These are phyloP conservation scores for Lipomyces lipofer DNA, from an alignment of 805 yeast species.

Conservation along the genomic window DNA sequence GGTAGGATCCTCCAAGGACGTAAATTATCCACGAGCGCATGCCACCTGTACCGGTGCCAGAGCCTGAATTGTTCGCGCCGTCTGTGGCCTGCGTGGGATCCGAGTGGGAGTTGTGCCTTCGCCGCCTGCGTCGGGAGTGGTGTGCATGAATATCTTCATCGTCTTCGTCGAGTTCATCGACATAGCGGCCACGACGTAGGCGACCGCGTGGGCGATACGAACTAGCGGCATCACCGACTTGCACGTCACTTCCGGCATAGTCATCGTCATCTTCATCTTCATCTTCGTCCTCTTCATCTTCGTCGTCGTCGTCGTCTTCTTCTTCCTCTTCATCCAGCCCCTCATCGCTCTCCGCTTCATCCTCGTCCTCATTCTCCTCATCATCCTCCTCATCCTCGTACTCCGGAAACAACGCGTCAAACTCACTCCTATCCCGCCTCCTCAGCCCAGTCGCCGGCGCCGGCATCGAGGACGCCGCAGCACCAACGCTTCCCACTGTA, in stretches of 20 bases:
- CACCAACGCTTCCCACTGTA: conserved; percentile 1
- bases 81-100: not conserved
- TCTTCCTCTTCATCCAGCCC: conserved; percentile 20
- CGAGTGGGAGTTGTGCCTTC: not conserved
- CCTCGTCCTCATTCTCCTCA: not conserved
- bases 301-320: conserved; percentile 19
- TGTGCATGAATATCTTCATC: conserved; percentile 16
- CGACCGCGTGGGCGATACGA: not conserved
- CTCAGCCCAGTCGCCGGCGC: conserved; percentile 10
- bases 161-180: conserved; percentile 26
- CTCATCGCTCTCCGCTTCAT: not conserved
- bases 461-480: conserved; percentile 4
- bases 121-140: conserved; percentile 11
- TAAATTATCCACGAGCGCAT: conserved; percentile 60
- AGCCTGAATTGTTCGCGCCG: not conserved
- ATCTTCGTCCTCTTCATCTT: conserved; percentile 16
- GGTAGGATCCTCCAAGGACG: conserved; percentile 59
- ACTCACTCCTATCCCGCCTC: conserved; percentile 2
- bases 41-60: too few relatives aligned
- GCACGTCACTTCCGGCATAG: not conserved
- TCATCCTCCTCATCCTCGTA: conserved; percentile 10
- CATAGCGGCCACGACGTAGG: too few relatives aligned
- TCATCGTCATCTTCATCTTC: conserved; percentile 23
- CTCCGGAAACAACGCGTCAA: too few relatives aligned
- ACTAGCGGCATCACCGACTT: not conserved